Base-by-base conservation (phyloP, 495 filamentous ascomycete genomes). In the Trichoderma orchidacearum region DNA sequence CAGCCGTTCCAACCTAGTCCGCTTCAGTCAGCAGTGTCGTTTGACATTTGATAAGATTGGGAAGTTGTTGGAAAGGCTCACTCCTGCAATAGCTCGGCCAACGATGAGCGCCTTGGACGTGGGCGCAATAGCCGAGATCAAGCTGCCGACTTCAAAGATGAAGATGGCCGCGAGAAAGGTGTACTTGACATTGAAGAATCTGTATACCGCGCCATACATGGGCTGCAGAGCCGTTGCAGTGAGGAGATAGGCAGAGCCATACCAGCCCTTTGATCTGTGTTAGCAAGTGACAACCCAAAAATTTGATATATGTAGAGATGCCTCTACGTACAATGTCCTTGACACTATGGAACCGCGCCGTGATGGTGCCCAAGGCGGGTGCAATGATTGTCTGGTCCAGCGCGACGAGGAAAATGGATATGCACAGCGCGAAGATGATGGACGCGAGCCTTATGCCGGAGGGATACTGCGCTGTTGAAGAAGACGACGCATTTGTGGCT, bases 301-400 rank as follows among this genome's bases (percentile, higher is more conserved):
- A n/a, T 15, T n/a, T 48, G 23, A n/a, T 21, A 5, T 21, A 48
- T 15, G 17, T 5, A 48, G 38, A 48, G 38, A 36, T n/a, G n/a
- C n/a, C n/a, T n/a, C n/a, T n/a, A 51, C 55, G 51, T 45, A 57
- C 61, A 45, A 75, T 68, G 73, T 83, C 64, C 66, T 75, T 56
- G 64, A 72, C 67, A 50, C 66, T 69, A 3, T 18, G 28, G 57
- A 68, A 75, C 57, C 72, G 68, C 36, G 58, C 59, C 2, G 73
- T 75, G 62, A 75, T 73, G 57, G 72, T 70, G 59, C 72, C 80
- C 21, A 83, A 75, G 1, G 81, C 77, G 9, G 80, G 81, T 1
- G 80, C 70, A 56, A 85, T 79, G 63, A 85, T 82, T 53, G 80
- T 82, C 63, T 80, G 75, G 62, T 83, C 83, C 45, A 86, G 73